Conservation (phyloP, 305 asterid genomes). For the Solanum chacoense region DNA sequence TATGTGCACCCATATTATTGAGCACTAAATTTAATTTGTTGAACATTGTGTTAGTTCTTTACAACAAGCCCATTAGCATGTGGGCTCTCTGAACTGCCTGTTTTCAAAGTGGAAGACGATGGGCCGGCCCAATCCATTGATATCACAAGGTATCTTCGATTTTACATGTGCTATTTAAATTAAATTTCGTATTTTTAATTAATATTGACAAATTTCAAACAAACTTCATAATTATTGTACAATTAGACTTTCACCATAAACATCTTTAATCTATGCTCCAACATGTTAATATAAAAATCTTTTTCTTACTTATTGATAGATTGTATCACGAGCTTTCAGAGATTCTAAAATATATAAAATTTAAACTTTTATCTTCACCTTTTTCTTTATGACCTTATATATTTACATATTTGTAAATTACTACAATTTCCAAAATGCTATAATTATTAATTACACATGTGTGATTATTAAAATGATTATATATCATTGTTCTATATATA, state of each 20-base stretch:
- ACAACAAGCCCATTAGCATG: slow-evolving; percentile 47
- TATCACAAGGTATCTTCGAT: slow-evolving; percentile 32
- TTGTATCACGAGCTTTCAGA: neutral
- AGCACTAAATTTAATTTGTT: neutral
- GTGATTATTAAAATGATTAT: neutral
- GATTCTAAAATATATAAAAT: neutral
- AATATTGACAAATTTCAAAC: neutral
- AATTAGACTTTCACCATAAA: neutral
- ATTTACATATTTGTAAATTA: neutral
- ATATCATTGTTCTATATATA: neutral
- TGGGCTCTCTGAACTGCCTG: slow-evolving; percentile 33
- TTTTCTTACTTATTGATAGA: neutral
- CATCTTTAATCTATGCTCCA: neutral
- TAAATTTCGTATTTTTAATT: neutral
- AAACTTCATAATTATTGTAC: neutral
- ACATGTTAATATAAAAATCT: neutral
- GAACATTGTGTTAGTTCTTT: slow-evolving; percentile 39
- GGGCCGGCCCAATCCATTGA: slow-evolving; percentile 19
- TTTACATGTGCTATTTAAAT: neutral
- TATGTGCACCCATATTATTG: neutral
- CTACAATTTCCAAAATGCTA: neutral
- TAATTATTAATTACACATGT: neutral
- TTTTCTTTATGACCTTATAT: neutral
- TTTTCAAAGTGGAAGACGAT: slow-evolving; percentile 19
- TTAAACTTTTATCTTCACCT: neutral